phyloP scores from a whole-genome alignment of 2,329 filamentous ascomycete genomes.

The Berkeleyomyces basicola region DNA sequence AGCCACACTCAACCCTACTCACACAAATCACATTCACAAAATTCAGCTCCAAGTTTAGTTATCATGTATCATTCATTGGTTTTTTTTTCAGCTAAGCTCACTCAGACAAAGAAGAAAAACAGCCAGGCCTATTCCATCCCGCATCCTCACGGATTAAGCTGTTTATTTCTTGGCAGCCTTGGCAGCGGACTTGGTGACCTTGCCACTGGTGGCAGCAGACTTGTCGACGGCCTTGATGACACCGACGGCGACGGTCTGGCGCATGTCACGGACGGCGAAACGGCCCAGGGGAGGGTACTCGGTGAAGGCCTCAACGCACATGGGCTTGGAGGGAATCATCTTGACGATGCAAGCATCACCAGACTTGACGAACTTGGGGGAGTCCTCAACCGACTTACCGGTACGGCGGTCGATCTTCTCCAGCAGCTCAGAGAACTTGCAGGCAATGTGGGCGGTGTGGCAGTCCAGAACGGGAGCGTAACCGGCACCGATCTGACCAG shows the following conservation, averaged over 20 bases:
- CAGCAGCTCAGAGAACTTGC: slow-evolving; percentile 98
- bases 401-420: slow-evolving; percentile 99
- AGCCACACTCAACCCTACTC: not conserved
- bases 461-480: slow-evolving; percentile 99
- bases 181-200: slow-evolving; percentile 57
- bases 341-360: slow-evolving; percentile 99
- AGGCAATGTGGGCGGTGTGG: slow-evolving; percentile 99
- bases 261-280: slow-evolving; percentile 99
- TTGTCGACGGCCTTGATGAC: slow-evolving; percentile 82
- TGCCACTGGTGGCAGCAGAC: slow-evolving; percentile 37
- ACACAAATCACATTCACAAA: not conserved
- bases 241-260: slow-evolving; percentile 78
- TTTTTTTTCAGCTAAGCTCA: slow-evolving; percentile 7
- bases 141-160: slow-evolving; percentile 3
- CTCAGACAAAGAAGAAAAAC: slow-evolving; percentile 1
- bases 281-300: slow-evolving; percentile 98
- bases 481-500: slow-evolving; percentile 95
- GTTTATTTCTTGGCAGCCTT: slow-evolving; percentile 61
- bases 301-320: slow-evolving; percentile 99
- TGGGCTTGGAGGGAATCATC: slow-evolving; percentile 99
- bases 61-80: slow-evolving; percentile 13
- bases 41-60: not conserved
- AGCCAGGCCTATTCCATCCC: slow-evolving; percentile 7
- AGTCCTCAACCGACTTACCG: slow-evolving; percentile 83
- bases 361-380: slow-evolving; percentile 99